Percentiles rank a stretch among this genome's conserved stretches.
These are phyloP conservation scores for Aspergillus sparsus DNA, from an alignment of 495 filamentous ascomycete species.

Conservation along the genomic window DNA sequence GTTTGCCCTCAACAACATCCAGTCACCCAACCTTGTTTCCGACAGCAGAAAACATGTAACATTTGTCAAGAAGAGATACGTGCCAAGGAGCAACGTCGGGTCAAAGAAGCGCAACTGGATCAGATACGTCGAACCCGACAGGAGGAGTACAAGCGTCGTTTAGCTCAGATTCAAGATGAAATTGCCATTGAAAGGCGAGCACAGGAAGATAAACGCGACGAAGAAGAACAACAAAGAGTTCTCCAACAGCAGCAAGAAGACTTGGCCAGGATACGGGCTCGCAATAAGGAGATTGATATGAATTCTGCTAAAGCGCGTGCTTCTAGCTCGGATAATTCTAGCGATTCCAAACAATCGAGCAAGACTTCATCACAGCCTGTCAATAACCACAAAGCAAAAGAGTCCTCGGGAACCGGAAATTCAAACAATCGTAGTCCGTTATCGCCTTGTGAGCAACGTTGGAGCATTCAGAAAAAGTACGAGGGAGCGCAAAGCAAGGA, in stretches of 20 bases:
- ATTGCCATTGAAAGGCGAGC: conserved; percentile 53
- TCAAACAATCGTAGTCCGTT: too few relatives aligned
- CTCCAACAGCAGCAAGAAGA: conserved; percentile 50
- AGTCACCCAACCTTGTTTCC: conserved; percentile 39
- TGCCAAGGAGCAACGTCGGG: conserved; percentile 38
- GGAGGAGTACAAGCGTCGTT: conserved; percentile 45
- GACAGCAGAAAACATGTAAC: conserved; percentile 21
- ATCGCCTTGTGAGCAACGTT: too few relatives aligned
- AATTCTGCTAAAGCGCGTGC: too few relatives aligned
- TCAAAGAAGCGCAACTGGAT: conserved; percentile 53
- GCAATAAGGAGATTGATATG: too few relatives aligned
- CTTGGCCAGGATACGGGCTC: conserved; percentile 30
- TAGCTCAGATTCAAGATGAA: conserved; percentile 61
- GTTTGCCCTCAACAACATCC: conserved; percentile 57
- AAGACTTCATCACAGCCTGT: too few relatives aligned
- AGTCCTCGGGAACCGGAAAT: too few relatives aligned
- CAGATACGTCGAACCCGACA: conserved; percentile 51
- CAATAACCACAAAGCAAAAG: too few relatives aligned
- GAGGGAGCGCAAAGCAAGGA: conserved; percentile 52
- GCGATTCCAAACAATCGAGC: too few relatives aligned
- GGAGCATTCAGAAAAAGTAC: conserved; percentile 59
- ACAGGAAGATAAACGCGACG: conserved; percentile 47
- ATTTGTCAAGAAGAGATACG: conserved; percentile 51
- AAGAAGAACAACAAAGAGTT: conserved; percentile 43
- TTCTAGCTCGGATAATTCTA: too few relatives aligned